Base-by-base conservation (phyloP, 768 basidiomycete genomes). In the Botryobasidium botryosum region DNA sequence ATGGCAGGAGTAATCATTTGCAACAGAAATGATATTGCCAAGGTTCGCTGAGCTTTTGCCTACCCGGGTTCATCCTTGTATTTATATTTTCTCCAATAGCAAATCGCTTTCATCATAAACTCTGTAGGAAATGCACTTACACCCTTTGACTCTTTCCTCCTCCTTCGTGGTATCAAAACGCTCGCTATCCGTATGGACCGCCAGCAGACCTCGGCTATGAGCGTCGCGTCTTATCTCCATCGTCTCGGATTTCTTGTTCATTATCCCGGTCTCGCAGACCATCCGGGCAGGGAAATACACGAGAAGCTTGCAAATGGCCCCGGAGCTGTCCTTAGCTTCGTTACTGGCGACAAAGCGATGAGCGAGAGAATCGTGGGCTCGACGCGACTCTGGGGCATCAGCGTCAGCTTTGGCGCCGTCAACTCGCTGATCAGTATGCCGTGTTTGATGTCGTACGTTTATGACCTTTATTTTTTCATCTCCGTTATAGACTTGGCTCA, bases 391-490 rank as follows among this genome's bases (percentile, higher is more conserved):
- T 99, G 92, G 91, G 86, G 91, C 17, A 96, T 99, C 56, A 87
- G 82, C 50, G 94, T 99, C 54, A 90, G 86, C 58, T 99, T 99
- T 56, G 94, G 94, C 26, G 90, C 85, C 52, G 91, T 99, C 49
- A 99, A 99, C 66, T 88, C 85, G 56, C 60, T 99, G 60, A 97
- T 97, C 63, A 88, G 84, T 51, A 96, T 99, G 92, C 94, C 94
- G 29, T 97, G 94, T 60, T 77, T 87, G 54, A 97, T 99, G 94
- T 94, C 90, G 92, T 97, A 62, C 65, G 91, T 82, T 4, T 28
- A 28, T 29, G 6, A 15, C 20, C 20, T 32, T 21, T 27, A 4
- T 44, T 10, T 20, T 51, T 6, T 12, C 49, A 27, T 29, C 15
- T 38, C 44, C 47, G 23, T 12, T 13, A 35, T 2, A 18, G 3